A percentile compares a stretch with the other conserved stretches of the same genome.
Conservation (phyloP, 2,329 filamentous ascomycete genomes). For the Cucurbitaria berberidis region DNA sequence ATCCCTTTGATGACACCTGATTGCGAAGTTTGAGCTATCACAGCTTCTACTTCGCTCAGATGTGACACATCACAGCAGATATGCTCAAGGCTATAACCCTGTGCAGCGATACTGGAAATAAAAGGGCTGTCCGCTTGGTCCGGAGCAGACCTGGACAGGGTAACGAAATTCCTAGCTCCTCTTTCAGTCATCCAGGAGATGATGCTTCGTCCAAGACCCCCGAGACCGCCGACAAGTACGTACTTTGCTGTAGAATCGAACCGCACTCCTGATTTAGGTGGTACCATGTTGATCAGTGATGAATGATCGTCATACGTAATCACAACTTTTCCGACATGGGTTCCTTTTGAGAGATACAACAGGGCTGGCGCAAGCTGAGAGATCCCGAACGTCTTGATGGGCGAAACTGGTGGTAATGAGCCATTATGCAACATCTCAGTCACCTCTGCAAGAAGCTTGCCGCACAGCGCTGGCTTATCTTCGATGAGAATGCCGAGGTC, state of each 20-base stretch:
- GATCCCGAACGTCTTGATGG: conserved; percentile 5
- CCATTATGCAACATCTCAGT: conserved; percentile 7
- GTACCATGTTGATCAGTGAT: conserved; percentile 8
- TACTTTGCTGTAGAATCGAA: conserved; percentile 23
- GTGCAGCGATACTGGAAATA: background rate
- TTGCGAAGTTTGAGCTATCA: background rate
- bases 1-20: conserved; percentile 15
- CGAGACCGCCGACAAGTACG: conserved; percentile 24
- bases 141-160: conserved; percentile 2
- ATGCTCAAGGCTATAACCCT: background rate
- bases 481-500: conserved; percentile 17
- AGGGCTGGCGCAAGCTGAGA: conserved; percentile 13
- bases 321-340: conserved; percentile 23
- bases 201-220: conserved; percentile 27
- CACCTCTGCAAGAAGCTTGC: conserved; percentile 5
- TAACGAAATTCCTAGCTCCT: conserved; percentile 20
- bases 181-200: conserved; percentile 23
- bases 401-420: conserved; percentile 3
- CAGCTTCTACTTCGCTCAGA: conserved; percentile 2
- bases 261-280: background rate
- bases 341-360: conserved; percentile 13
- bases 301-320: conserved; percentile 7
- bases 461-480: conserved; percentile 4
- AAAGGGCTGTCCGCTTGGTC: conserved; percentile 1
- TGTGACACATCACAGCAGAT: conserved; percentile 13